A percentile compares a stretch with the other conserved stretches of the same genome.
phyloP scores from a whole-genome alignment of 805 yeast species.

The Cyberlindnera mycetangii region DNA sequence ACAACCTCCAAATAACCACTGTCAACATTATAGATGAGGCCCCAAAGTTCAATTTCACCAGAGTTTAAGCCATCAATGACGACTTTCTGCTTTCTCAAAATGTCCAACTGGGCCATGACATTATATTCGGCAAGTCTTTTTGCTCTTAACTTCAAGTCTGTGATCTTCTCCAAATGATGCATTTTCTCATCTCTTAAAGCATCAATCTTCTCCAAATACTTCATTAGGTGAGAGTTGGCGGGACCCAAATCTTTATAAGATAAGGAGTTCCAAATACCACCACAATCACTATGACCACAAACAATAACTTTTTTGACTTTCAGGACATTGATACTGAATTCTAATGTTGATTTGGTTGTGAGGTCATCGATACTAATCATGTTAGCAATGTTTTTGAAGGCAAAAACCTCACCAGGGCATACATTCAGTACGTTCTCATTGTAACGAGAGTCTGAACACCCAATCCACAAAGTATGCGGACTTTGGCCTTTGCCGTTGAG shows the following conservation, averaged over 20 bases:
- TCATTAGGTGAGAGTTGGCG: constrained; percentile 35
- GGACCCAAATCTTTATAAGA: constrained; percentile 63
- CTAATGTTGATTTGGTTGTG: constrained; percentile 73
- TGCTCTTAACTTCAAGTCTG: constrained; percentile 52
- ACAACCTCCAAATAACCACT: constrained; percentile 59
- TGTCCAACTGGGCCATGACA: constrained; percentile 67
- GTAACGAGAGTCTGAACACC: constrained; percentile 90
- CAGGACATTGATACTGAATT: constrained; percentile 82
- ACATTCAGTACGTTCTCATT: constrained; percentile 74
- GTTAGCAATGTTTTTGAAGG: constrained; percentile 87
- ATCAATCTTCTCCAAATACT: constrained; percentile 59
- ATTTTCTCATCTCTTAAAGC: constrained; percentile 63
- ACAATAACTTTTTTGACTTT: constrained; percentile 79
- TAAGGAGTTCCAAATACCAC: constrained; percentile 83
- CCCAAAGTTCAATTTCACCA: constrained; percentile 73
- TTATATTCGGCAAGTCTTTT: constrained; percentile 71
- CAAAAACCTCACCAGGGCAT: constrained; percentile 89
- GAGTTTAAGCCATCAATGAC: constrained; percentile 62
- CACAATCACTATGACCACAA: constrained; percentile 95
- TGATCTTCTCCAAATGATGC: constrained; percentile 44
- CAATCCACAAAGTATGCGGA: constrained; percentile 94
- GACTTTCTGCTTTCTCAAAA: constrained; percentile 50
- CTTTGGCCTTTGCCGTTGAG: constrained; percentile 74
- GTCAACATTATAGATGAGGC: constrained; percentile 79
- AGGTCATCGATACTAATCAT: constrained; percentile 65